Base-by-base conservation (phyloP, 23 red algal species). In the Gracilaria domingensis region DNA sequence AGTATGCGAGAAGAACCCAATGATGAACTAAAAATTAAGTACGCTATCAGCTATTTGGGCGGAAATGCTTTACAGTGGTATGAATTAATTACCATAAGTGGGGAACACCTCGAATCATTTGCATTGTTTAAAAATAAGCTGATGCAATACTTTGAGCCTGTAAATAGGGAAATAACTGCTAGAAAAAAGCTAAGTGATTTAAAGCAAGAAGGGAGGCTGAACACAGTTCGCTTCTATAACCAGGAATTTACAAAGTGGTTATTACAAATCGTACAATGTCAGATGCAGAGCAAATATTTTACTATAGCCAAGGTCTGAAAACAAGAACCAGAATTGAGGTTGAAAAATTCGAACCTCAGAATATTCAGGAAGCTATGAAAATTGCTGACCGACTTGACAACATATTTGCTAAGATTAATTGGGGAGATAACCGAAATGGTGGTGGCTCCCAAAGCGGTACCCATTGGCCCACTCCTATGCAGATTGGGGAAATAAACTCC, bases 251-350 rank as follows among this genome's bases (percentile, higher is more conserved):
- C 29, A 32, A 70, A 70, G 36, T 36, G 26, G 26, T 70, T 70
- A 70, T 36, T 70, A 70, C 59, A 11, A 48, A 5, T 8, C 45
- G 12, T 48, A 48, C 45, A 48, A 59, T 65, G 74, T 53, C 37
- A 4, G 14, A 13, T 24, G 36, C 74, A 5, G 74, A 79, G 24
- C 74, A 51, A 53, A 4, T 79, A 53, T 79, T 79, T 44, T 42
- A 79, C 24, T 79, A 79, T 32, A 51, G 74, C 33, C 74, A 79
- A 79, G 44, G 36, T 18, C 74, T 79, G 44, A 79, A 18, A 79
- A n/a, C n/a, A n/a, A n/a, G n/a, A n/a, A n/a, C n/a, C n/a, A n/a
- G n/a, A n/a, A n/a, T n/a, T n/a, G n/a, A 53, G 53, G 74, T 79
- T 24, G 74, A 79, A 79, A 53, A 33, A 44, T 17, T 42, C 13